Evolutionary conservation across 352 stramenopile genomes (phyloP).

Genomic region (Pythium dissimile): DNA sequence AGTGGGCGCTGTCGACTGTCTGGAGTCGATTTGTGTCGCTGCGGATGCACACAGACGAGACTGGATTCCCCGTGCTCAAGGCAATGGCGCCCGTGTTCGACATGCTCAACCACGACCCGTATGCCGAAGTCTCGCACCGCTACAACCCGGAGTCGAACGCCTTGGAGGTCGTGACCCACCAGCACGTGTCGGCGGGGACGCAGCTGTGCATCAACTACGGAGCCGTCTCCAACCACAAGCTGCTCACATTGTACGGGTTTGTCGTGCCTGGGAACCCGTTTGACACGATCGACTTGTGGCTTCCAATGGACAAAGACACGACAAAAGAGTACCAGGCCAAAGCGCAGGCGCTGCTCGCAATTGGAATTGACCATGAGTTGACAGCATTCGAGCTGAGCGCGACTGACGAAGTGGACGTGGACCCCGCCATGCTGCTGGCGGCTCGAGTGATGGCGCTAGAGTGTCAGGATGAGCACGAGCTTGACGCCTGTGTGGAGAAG

Average conservation of each 20-base stretch:
- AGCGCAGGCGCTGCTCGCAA: conserved; percentile 32
- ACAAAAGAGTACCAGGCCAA: conserved; percentile 48
- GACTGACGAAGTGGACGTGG: conserved; percentile 37
- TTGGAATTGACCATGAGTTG: conserved; percentile 56
- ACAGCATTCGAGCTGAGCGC: conserved; percentile 62
- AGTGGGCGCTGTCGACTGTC: conserved; percentile 83
- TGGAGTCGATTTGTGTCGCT: conserved; percentile 85
- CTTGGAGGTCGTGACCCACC: conserved; percentile 69
- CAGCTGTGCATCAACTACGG: conserved; percentile 85
- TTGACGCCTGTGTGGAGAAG: conserved; percentile 33
- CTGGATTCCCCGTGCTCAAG: conserved; percentile 35
- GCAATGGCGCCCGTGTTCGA: conserved; percentile 85
- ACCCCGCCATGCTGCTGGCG: conserved; percentile 61
- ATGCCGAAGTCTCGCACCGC: conserved; percentile 69
- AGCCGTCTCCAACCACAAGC: conserved; percentile 77
- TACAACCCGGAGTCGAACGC: conserved; percentile 44
- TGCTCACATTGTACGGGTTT: conserved; percentile 79
- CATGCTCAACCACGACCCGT: conserved; percentile 83
- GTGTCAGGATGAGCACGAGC: conserved; percentile 35
- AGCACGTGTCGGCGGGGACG: conserved; percentile 64
- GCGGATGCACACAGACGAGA: conserved; percentile 20
- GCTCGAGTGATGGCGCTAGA: conserved; percentile 68
- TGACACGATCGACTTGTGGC: conserved; percentile 71
- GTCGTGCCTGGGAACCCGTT: conserved; percentile 63
- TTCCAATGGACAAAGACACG: conserved; percentile 54